These are phyloP conservation scores for Colletotrichum sansevieriae DNA, from an alignment of 2,329 filamentous ascomycete species.

Conservation along the genomic window DNA sequence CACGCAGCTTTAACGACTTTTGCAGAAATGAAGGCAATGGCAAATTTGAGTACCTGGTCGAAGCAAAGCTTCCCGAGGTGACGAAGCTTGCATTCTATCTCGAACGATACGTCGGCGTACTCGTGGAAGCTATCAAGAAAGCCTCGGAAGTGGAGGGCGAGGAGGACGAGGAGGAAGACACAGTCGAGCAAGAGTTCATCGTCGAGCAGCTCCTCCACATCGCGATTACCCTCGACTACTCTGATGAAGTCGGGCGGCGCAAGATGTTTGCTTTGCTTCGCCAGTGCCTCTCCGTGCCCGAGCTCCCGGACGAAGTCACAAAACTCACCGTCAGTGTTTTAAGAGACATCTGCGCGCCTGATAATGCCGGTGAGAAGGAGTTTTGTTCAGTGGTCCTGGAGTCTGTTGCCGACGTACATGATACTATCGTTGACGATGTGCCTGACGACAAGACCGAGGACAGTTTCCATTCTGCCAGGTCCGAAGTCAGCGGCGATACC, in stretches of 20 bases:
- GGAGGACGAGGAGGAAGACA: slow-evolving; percentile 82
- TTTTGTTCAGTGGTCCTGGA: slow-evolving; percentile 90
- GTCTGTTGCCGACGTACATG: slow-evolving; percentile 95
- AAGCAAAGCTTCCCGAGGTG: slow-evolving; percentile 96
- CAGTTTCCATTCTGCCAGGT: slow-evolving; percentile 94
- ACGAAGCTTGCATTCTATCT: slow-evolving; percentile 91
- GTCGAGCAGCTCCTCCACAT: slow-evolving; percentile 96
- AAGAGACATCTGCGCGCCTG: slow-evolving; percentile 83
- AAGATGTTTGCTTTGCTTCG: slow-evolving; percentile 96
- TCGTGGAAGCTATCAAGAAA: slow-evolving; percentile 74
- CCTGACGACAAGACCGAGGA: slow-evolving; percentile 68
- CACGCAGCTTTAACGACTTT: slow-evolving; percentile 93
- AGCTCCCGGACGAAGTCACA: slow-evolving; percentile 92
- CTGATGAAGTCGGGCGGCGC: slow-evolving; percentile 93
- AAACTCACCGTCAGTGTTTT: slow-evolving; percentile 87
- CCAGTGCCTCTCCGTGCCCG: slow-evolving; percentile 85
- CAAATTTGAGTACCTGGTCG: slow-evolving; percentile 80
- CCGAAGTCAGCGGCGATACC: slow-evolving; percentile 80
- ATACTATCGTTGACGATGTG: slow-evolving; percentile 84
- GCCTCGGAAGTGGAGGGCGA: slow-evolving; percentile 67
- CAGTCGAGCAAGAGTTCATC: slow-evolving; percentile 92
- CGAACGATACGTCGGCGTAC: slow-evolving; percentile 79
- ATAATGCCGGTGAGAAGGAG: slow-evolving; percentile 80
- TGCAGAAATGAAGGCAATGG: slow-evolving; percentile 81
- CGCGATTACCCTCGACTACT: slow-evolving; percentile 91